phyloP scores from a whole-genome alignment of 2,329 filamentous ascomycete genomes.

The Monilinia fructigena region DNA sequence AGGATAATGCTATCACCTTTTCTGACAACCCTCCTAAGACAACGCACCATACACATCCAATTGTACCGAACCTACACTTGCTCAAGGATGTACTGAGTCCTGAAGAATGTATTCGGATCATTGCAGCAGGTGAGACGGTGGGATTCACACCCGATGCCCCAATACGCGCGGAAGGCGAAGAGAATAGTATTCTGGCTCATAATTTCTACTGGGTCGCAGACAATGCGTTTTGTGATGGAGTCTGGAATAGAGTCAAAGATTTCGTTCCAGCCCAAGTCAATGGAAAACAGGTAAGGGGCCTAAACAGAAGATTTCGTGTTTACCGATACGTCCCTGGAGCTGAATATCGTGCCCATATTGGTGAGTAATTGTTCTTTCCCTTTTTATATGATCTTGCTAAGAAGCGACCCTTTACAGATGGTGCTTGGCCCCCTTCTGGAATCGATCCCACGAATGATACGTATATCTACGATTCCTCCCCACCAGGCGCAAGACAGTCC shows the following conservation, averaged over 20 bases:
- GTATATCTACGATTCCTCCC: constrained; percentile 68
- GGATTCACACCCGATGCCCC: constrained; percentile 68
- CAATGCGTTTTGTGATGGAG: constrained; percentile 57
- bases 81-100: constrained; percentile 59
- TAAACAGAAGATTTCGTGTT: constrained; percentile 69
- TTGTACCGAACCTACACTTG: constrained; percentile 60
- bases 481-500: constrained; percentile 57
- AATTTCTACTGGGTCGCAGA: constrained; percentile 75
- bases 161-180: constrained; percentile 59
- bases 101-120: constrained; percentile 63
- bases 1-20: constrained; percentile 56
- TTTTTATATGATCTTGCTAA: constrained; percentile 6
- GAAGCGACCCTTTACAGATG: constrained; percentile 44
- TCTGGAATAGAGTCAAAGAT: constrained; percentile 60
- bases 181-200: constrained; percentile 65
- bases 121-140: constrained; percentile 63
- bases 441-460: constrained; percentile 47
- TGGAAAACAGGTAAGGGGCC: constrained; percentile 57
- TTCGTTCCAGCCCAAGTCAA: constrained; percentile 57
- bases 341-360: constrained; percentile 69
- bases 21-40: constrained; percentile 49
- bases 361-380: constrained; percentile 29
- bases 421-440: constrained; percentile 70
- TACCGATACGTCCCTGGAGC: constrained; percentile 72
- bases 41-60: constrained; percentile 56